Evolutionary conservation across 306 rosid species (phyloP), one percentile per base, ranked within the genome.

Genomic region (Herpetospermum pedunculosum): DNA sequence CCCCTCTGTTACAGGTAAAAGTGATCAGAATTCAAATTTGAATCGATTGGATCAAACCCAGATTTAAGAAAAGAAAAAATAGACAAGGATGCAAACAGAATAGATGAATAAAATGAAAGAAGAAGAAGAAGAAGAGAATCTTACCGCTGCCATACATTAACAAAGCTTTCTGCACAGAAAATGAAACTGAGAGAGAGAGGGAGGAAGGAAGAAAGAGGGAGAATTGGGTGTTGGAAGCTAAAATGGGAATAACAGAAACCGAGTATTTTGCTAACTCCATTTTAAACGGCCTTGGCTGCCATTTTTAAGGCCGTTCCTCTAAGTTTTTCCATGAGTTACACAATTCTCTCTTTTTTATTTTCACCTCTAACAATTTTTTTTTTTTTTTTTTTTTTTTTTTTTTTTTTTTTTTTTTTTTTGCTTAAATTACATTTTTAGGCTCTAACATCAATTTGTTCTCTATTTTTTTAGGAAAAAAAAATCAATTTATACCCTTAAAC

Each of bases 101-200:
- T 55, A 5, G 38, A 53, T 3, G 14, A 11, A 38, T 21, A 6
- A 41, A 41, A 14, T n/a, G n/a, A n/a, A 23, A 19, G 73, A 41
- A 69, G 21, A 25, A 23, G 12, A 41, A 44, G 30, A 4, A 4
- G 13, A 6, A 3, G 43, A 68, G 58, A 70, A 70, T 18, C 74
- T 44, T 70, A 70, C 74, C 41, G 74, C 46, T 44, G 74, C 74
- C 74, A 70, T 25, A 43, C 57, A 70, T 70, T 25, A 43, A 44
- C 74, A 47, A 26, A 70, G 74, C 37, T 44, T 47, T 12, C 57
- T 25, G 37, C 55, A 14, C 25, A 70, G 54, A 26, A 18, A 28
- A 47, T 26, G 74, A 70, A 29, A 69, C 25, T n/a, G 53, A 41
- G 53, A 40, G 52, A 13, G 19, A 13, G 50, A 41, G 52, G 41